phyloP scores from a whole-genome alignment of 441 rosid genomes.

The Pelargonium citronellum region DNA sequence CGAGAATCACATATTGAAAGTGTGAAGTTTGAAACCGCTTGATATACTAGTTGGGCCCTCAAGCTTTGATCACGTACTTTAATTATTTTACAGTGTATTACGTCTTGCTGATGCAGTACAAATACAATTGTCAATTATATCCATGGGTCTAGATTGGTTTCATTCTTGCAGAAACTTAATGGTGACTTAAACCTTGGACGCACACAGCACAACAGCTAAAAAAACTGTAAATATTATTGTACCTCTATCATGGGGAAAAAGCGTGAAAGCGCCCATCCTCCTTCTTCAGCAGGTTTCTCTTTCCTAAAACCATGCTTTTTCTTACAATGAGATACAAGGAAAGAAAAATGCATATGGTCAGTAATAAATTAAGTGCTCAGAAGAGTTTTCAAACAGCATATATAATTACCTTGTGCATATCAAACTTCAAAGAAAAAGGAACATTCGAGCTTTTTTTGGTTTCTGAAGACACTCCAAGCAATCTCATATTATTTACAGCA shows the following conservation, averaged over 20 bases:
- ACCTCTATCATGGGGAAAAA: slow-evolving; percentile 98
- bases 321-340: slow-evolving; percentile 38
- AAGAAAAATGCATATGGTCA: background rate
- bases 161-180: background rate
- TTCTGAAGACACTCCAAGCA: slow-evolving; percentile 66
- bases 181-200: too few relatives aligned
- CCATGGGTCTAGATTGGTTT: background rate
- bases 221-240: background rate
- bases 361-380: too few relatives aligned
- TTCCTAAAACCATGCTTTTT: slow-evolving; percentile 78
- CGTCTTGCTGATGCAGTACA: too few relatives aligned
- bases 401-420: slow-evolving; percentile 63
- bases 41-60: too few relatives aligned
- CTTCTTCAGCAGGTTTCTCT: slow-evolving; percentile 70
- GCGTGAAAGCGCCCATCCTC: slow-evolving; percentile 82
- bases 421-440: slow-evolving; percentile 76
- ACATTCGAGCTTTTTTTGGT: slow-evolving; percentile 45
- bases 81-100: background rate
- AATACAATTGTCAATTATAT: background rate
- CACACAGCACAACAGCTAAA: too few relatives aligned
- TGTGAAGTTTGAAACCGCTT: too few relatives aligned
- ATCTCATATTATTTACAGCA: slow-evolving; percentile 81
- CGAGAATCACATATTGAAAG: too few relatives aligned
- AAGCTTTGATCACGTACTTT: too few relatives aligned
- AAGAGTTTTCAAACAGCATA: too few relatives aligned